These are phyloP conservation scores for Scedosporium aurantiacum DNA, from an alignment of 2,329 filamentous ascomycete genomes.

Conservation along the genomic window DNA sequence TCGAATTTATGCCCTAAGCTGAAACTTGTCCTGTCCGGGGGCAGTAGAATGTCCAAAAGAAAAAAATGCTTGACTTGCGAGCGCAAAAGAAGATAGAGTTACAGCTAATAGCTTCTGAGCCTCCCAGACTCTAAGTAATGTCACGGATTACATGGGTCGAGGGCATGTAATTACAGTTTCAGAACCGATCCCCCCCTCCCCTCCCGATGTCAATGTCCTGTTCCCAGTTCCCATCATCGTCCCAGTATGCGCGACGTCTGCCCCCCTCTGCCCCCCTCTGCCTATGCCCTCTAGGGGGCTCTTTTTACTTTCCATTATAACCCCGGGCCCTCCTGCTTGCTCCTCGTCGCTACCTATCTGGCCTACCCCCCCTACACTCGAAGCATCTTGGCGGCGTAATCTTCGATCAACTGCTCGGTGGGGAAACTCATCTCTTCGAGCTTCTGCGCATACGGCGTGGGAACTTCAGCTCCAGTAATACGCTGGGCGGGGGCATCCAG, in stretches of 20 bases:
- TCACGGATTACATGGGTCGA: not conserved
- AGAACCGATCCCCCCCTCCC: not conserved
- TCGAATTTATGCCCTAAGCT: too few relatives aligned
- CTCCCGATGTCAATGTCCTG: not conserved
- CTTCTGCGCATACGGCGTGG: constrained; percentile 86
- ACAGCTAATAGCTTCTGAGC: not conserved
- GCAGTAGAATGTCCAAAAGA: too few relatives aligned
- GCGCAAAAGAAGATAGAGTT: not conserved
- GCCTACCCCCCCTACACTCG: constrained; percentile 45
- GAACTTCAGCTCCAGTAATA: constrained; percentile 93
- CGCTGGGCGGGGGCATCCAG: constrained; percentile 87
- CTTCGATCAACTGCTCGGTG: constrained; percentile 74
- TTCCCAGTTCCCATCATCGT: not conserved
- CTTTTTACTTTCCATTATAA: not conserved
- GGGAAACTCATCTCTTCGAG: constrained; percentile 96
- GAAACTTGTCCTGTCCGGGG: too few relatives aligned
- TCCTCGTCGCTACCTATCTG: not conserved
- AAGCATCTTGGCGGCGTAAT: constrained; percentile 82
- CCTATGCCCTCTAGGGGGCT: not conserved
- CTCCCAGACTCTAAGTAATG: not conserved
- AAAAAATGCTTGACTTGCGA: not conserved
- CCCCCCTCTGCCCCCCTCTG: not conserved
- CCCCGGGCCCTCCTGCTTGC: not conserved
- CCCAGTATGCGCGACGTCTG: not conserved
- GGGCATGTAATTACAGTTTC: not conserved